Percentiles rank a stretch among this genome's conserved stretches.
These are phyloP conservation scores for Ensete glaucum DNA, from an alignment of 176 grass and related monocot genomes.

Conservation along the genomic window DNA sequence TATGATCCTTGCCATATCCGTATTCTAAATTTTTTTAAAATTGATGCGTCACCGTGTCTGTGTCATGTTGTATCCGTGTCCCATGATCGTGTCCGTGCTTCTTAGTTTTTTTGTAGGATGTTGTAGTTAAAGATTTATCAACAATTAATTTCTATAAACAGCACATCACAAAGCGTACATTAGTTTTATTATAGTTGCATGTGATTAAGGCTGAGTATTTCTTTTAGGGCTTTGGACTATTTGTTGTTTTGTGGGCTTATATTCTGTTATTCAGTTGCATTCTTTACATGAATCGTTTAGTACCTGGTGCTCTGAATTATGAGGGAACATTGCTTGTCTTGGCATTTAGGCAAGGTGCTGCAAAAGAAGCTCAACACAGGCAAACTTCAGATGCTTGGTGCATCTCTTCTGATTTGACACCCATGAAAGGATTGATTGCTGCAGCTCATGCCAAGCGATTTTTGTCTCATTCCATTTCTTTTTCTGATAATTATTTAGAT, in stretches of 20 bases:
- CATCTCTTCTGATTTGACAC: conserved; percentile 45
- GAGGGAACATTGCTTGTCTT: conserved; percentile 21
- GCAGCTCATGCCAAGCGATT: conserved; percentile 46
- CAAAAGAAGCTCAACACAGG: conserved; percentile 28
- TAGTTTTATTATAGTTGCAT: neutral
- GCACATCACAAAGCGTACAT: no score
- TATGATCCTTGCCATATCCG: no score
- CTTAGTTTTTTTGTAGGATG: no score
- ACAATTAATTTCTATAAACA: no score
- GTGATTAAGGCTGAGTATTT: neutral
- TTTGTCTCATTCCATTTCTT: conserved; percentile 45
- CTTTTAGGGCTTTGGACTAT: neutral
- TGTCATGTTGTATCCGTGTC: no score
- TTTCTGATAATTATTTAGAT: conserved; percentile 46
- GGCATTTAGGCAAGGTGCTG: conserved; percentile 58
- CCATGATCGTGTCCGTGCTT: no score
- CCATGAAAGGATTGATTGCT: conserved; percentile 67
- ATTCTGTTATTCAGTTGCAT: neutral
- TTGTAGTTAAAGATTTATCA: no score
- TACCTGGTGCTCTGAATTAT: conserved; percentile 7
- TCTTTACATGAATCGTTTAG: neutral
- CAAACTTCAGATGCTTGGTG: conserved; percentile 33
- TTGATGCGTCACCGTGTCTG: no score
- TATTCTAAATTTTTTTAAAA: no score
- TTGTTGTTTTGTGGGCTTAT: neutral